Conservation (phyloP, 2,329 filamentous ascomycete species). For the Colletotrichum limetticola region DNA sequence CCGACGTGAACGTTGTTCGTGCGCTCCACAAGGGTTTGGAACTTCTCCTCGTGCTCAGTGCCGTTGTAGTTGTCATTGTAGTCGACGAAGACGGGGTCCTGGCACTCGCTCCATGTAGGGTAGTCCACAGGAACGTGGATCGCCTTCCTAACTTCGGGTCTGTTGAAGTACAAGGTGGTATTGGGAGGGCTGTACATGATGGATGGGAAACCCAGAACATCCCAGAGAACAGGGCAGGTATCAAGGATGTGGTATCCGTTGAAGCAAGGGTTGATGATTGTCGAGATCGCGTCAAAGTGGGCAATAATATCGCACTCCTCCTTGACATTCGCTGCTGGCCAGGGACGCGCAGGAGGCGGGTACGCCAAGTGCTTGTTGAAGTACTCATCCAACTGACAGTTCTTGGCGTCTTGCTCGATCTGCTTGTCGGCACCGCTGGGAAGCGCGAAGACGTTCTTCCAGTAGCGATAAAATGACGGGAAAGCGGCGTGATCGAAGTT, state of each 20-base stretch:
- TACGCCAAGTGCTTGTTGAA: slow-evolving; percentile 71
- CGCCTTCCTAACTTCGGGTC: slow-evolving; percentile 73
- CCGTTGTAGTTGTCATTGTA: slow-evolving; percentile 19
- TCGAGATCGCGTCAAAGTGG: slow-evolving; percentile 63
- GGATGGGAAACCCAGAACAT: slow-evolving; percentile 74
- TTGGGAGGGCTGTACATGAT: slow-evolving; percentile 72
- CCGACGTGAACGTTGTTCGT: slow-evolving; percentile 79
- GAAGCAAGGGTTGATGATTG: slow-evolving; percentile 79
- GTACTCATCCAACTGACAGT: slow-evolving; percentile 72
- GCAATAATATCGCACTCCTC: slow-evolving; percentile 66
- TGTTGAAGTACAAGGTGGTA: slow-evolving; percentile 75
- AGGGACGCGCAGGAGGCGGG: slow-evolving; percentile 67
- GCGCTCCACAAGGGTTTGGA: slow-evolving; percentile 49
- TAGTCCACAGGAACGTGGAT: slow-evolving; percentile 68
- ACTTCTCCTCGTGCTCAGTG: slow-evolving; percentile 45
- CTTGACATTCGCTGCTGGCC: slow-evolving; percentile 51
- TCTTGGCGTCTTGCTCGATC: slow-evolving; percentile 62
- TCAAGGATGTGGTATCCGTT: slow-evolving; percentile 79
- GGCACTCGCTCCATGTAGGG: slow-evolving; percentile 19
- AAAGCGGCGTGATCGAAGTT: slow-evolving; percentile 53
- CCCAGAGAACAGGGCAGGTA: slow-evolving; percentile 77
- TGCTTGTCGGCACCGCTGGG: slow-evolving; percentile 67
- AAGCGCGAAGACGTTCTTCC: slow-evolving; percentile 69
- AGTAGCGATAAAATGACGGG: slow-evolving; percentile 70
- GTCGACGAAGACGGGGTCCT: slow-evolving; percentile 17